These are phyloP conservation scores for Metschnikowia reukaufii DNA, from an alignment of 805 yeast genomes.

Conservation along the genomic window DNA sequence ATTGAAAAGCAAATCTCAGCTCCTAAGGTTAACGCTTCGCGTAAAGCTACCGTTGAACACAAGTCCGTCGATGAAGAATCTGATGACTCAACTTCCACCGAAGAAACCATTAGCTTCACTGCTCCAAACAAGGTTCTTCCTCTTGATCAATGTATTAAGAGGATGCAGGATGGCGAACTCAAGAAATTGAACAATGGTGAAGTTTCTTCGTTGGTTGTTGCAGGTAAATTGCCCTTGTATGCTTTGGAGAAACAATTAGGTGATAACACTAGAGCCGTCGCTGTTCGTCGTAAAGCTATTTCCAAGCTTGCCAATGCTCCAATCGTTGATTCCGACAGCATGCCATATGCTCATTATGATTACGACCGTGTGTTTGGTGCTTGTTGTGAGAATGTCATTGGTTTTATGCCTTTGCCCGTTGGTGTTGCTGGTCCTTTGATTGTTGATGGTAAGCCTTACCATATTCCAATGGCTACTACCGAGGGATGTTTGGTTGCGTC, in stretches of 20 bases:
- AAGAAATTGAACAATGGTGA: conserved; percentile 69
- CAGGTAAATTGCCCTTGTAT: conserved; percentile 84
- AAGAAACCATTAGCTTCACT: conserved; percentile 27
- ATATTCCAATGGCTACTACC: conserved; percentile 98
- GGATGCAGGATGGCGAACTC: conserved; percentile 71
- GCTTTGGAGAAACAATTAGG: conserved; percentile 91
- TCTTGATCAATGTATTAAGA: conserved; percentile 60
- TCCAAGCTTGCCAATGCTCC: conserved; percentile 82
- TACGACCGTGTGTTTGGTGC: conserved; percentile 97
- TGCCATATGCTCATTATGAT: conserved; percentile 84
- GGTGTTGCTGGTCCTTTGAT: conserved; percentile 97
- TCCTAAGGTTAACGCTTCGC: conserved; percentile 17
- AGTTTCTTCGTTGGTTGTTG: conserved; percentile 64
- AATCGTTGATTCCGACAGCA: conserved; percentile 62
- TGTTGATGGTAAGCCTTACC: conserved; percentile 84
- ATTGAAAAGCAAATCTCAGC: conserved; percentile 39
- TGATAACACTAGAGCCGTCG: conserved; percentile 90
- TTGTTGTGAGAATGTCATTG: conserved; percentile 98
- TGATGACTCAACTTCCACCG: conserved; percentile 22
- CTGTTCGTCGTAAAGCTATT: conserved; percentile 89
- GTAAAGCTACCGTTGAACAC: conserved; percentile 7
- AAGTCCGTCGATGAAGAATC: conserved; percentile 8
- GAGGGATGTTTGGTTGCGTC: conserved; percentile 99
- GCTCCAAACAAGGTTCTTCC: conserved; percentile 39
- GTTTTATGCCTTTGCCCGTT: conserved; percentile 93